Evolutionary conservation across 2,329 filamentous ascomycete species (phyloP).

Genomic region (Juglanconis juglandina): DNA sequence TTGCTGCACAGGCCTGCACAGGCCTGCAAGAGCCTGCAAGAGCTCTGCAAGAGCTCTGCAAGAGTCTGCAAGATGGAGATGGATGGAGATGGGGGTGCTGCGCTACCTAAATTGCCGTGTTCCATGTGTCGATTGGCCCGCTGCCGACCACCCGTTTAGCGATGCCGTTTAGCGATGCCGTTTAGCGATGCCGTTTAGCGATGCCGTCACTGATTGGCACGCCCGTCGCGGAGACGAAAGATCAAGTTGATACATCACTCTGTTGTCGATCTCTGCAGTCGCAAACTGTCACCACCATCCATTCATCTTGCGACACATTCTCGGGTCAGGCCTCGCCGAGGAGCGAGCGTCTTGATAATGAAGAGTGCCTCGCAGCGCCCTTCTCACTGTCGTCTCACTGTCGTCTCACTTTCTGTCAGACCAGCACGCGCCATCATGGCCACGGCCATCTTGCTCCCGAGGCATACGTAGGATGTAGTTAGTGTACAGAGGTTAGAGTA

Average conservation of each 20-base stretch:
- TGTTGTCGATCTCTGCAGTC: not conserved
- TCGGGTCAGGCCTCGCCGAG: not conserved
- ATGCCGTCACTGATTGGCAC: slow-evolving; percentile 3
- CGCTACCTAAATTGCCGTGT: not conserved
- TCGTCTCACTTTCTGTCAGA: not conserved
- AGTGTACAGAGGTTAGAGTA: no score
- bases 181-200: no score
- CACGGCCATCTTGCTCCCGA: not conserved
- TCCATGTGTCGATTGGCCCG: not conserved
- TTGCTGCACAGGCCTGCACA: slow-evolving; percentile 7
- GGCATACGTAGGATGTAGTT: not conserved
- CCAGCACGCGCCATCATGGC: not conserved
- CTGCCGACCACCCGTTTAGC: slow-evolving; percentile 10
- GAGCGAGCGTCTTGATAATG: not conserved
- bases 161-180: no score
- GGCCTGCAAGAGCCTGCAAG: slow-evolving; percentile 8
- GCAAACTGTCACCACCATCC: not conserved
- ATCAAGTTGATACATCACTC: not conserved
- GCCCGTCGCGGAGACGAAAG: not conserved
- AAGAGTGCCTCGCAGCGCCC: not conserved
- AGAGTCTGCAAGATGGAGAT: slow-evolving; percentile 11
- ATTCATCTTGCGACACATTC: not conserved
- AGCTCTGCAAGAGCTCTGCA: slow-evolving; percentile 1
- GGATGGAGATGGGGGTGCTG: not conserved
- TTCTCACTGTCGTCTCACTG: no score